Evolutionary conservation across 306 rosid genomes (phyloP), one percentile per base, ranked within the genome.

Genomic region (Dalbergia oliveri): DNA sequence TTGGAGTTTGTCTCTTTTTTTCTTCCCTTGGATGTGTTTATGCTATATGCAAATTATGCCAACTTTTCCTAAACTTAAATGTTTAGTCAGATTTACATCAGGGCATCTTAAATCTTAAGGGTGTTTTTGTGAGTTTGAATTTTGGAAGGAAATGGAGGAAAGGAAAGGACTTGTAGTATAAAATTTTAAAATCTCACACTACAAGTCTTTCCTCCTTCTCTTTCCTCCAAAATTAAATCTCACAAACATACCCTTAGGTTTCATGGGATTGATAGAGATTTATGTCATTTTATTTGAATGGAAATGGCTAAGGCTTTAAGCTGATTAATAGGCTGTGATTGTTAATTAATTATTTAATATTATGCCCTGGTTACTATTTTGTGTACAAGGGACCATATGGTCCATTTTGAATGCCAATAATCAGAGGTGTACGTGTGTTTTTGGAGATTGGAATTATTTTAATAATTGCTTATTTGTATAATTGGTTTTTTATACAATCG

Each of bases 11-110:
- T 26, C 31, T 26, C 1, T 2, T 26, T 26, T 26, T 26, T 26
- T 26, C 3, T 2, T 2, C 23, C 23, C 31, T 26, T 2, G 3
- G 3, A 26, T 26, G 31, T 85, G 90, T 93, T 84, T 96, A 94
- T 83, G 97, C 97, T 93, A 96, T n/a, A 54, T 16, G 97, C 65
- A 57, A 79, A 78, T 80, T 86, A 45, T 72, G 43, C 39, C 26
- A 75, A 76, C 74, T 39, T 73, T 81, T 86, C 9, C 53, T 74
- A 33, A 15, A 71, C 62, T 59, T 75, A 53, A 21, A 67, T 69
- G 66, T 74, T 70, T 63, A 14, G 13, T 62, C 72, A 70, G 15
- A 62, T 49, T 23, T 74, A 56, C 45, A 35, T 3, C 53, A 16
- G 2, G 14, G 5, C 59, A 72, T 66, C 37, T 77, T 50, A 41